Conservation (phyloP, 495 filamentous ascomycete genomes). For the Lindgomyces ingoldianus region DNA sequence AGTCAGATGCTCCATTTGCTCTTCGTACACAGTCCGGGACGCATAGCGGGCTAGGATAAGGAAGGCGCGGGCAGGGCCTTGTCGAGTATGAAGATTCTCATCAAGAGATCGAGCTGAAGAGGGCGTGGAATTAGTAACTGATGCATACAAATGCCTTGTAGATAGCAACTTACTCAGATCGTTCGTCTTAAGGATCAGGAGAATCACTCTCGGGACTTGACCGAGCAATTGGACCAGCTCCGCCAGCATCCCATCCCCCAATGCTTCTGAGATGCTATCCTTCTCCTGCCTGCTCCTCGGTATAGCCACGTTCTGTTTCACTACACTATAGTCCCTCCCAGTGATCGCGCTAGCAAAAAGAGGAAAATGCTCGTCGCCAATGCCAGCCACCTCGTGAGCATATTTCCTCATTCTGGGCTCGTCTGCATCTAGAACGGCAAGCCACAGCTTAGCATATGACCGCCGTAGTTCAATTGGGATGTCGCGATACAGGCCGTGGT, state of each 20-base stretch:
- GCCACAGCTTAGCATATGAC: conserved; percentile 95
- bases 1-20: conserved; percentile 72
- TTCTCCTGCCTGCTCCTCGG: conserved; percentile 73
- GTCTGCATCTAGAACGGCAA: conserved; percentile 89
- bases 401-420: conserved; percentile 83
- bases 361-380: conserved; percentile 89
- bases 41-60: conserved; percentile 94
- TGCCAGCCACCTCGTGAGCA: conserved; percentile 81
- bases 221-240: conserved; percentile 86
- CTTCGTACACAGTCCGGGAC: conserved; percentile 81
- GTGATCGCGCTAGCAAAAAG: conserved; percentile 97
- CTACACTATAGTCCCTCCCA: conserved; percentile 80
- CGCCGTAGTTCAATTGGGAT: conserved; percentile 77
- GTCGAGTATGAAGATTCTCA: conserved; percentile 85
- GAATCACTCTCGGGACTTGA: conserved; percentile 84
- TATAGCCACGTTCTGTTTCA: conserved; percentile 61
- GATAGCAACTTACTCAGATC: conserved; percentile 73
- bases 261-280: conserved; percentile 72
- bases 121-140: conserved; percentile 19
- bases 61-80: conserved; percentile 85
- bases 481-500: conserved; percentile 94
- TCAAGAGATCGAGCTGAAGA: conserved; percentile 76
- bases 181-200: conserved; percentile 97
- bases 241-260: conserved; percentile 84
- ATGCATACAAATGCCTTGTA: not conserved